These are phyloP conservation scores for Penicillium sp. DNA, from an alignment of 2,329 filamentous ascomycete genomes.

Conservation along the genomic window DNA sequence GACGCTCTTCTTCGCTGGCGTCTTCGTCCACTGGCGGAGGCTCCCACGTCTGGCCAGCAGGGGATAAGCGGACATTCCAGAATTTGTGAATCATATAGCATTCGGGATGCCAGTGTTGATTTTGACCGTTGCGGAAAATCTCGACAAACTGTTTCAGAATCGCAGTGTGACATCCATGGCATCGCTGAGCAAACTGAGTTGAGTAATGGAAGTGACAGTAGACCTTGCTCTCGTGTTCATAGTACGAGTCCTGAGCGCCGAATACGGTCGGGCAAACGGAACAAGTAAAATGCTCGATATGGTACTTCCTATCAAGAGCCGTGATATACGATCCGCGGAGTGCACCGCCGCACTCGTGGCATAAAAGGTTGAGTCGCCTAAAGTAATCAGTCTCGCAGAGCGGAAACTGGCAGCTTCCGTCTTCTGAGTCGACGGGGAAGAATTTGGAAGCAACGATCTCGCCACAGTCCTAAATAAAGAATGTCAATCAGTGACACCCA, in stretches of 20 bases:
- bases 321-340: slow-evolving; percentile 97
- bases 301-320: slow-evolving; percentile 94
- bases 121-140: slow-evolving; percentile 95
- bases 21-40: slow-evolving; percentile 48
- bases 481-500: slow-evolving; percentile 20
- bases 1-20: slow-evolving; percentile 65
- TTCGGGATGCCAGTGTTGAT: slow-evolving; percentile 98
- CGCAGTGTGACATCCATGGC: slow-evolving; percentile 93
- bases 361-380: slow-evolving; percentile 81
- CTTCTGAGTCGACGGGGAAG: slow-evolving; percentile 91
- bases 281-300: slow-evolving; percentile 98
- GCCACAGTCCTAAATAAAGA: slow-evolving; percentile 71
- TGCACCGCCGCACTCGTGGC: slow-evolving; percentile 86
- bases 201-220: slow-evolving; percentile 99
- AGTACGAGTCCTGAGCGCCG: slow-evolving; percentile 96
- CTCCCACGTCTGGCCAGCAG: slow-evolving; percentile 53
- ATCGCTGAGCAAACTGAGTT: slow-evolving; percentile 91
- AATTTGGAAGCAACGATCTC: slow-evolving; percentile 98
- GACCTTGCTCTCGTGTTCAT: slow-evolving; percentile 92
- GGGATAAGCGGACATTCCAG: slow-evolving; percentile 89
- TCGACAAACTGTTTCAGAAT: slow-evolving; percentile 99
- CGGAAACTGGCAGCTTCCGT: slow-evolving; percentile 78
- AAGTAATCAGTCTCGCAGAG: slow-evolving; percentile 99
- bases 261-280: slow-evolving; percentile 97
- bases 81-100: slow-evolving; percentile 99